Evolutionary conservation across 2,329 filamentous ascomycete species (phyloP).

Genomic region (Verticillium nonalfalfae): DNA sequence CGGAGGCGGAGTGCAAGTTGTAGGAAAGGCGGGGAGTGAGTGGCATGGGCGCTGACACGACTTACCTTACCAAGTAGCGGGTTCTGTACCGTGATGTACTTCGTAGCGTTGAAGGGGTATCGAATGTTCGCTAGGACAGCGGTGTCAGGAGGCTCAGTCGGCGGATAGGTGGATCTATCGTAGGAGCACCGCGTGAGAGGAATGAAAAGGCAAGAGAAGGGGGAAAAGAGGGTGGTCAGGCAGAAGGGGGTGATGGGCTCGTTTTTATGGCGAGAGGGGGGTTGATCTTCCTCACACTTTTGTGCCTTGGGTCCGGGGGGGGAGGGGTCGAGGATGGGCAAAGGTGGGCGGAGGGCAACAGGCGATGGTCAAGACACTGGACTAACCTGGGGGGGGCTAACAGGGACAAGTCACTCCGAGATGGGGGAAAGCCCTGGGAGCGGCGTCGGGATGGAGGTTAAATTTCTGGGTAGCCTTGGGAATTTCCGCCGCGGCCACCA

Average conservation of each 20-base stretch:
- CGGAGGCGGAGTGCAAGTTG: not conserved
- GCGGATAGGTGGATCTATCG: not conserved
- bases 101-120: not conserved
- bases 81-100: not conserved
- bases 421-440: constrained; percentile 1
- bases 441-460: not conserved
- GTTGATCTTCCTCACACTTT: not conserved
- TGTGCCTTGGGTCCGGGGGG: not conserved
- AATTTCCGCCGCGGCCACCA: not conserved
- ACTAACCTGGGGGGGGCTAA: constrained; percentile 3
- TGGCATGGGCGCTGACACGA: not conserved
- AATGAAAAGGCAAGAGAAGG: not conserved
- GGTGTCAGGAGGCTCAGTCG: not conserved
- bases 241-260: not conserved
- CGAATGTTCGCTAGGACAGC: not conserved
- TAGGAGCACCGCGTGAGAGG: not conserved
- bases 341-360: constrained; percentile 7
- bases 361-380: not conserved
- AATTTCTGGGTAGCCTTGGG: not conserved
- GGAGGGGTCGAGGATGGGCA: not conserved
- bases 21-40: not conserved
- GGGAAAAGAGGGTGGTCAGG: not conserved
- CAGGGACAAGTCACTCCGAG: constrained; percentile 3
- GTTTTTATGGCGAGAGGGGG: not conserved
- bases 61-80: not conserved